Conservation (phyloP, 2,329 filamentous ascomycete species). For the Aspergillus japonicus region DNA sequence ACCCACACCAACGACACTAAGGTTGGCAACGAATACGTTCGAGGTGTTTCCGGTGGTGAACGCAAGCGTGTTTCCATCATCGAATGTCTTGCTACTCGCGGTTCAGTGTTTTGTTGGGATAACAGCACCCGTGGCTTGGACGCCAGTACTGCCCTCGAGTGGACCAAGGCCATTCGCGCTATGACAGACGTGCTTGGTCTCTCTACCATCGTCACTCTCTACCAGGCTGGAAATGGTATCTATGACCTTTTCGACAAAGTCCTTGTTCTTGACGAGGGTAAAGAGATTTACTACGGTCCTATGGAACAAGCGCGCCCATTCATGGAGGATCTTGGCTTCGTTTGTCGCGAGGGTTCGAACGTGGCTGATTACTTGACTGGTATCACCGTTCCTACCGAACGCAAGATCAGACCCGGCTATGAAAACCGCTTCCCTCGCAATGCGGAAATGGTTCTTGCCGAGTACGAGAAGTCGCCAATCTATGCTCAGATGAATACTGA, state of each 20-base stretch:
- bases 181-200: slow-evolving; percentile 63
- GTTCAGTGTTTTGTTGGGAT: slow-evolving; percentile 64
- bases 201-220: slow-evolving; percentile 63
- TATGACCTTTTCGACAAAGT: slow-evolving; percentile 71
- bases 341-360: slow-evolving; percentile 62
- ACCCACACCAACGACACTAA: slow-evolving; percentile 63
- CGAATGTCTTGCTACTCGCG: slow-evolving; percentile 60
- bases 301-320: slow-evolving; percentile 59
- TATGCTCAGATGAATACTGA: slow-evolving; percentile 54
- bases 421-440: slow-evolving; percentile 47
- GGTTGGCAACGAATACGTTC: slow-evolving; percentile 65
- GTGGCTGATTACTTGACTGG: slow-evolving; percentile 66
- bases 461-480: slow-evolving; percentile 55
- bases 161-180: slow-evolving; percentile 59
- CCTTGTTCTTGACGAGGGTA: slow-evolving; percentile 64
- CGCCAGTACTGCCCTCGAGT: slow-evolving; percentile 63
- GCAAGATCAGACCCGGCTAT: slow-evolving; percentile 44
- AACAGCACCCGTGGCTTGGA: slow-evolving; percentile 66
- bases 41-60: slow-evolving; percentile 68
- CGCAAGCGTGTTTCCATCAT: slow-evolving; percentile 68
- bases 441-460: slow-evolving; percentile 44
- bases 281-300: slow-evolving; percentile 65
- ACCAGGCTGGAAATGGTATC: slow-evolving; percentile 69
- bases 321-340: slow-evolving; percentile 64
- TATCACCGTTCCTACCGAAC: slow-evolving; percentile 57